Base-by-base conservation (phyloP, 2,329 filamentous ascomycete species). In the Colletotrichum sp. region DNA sequence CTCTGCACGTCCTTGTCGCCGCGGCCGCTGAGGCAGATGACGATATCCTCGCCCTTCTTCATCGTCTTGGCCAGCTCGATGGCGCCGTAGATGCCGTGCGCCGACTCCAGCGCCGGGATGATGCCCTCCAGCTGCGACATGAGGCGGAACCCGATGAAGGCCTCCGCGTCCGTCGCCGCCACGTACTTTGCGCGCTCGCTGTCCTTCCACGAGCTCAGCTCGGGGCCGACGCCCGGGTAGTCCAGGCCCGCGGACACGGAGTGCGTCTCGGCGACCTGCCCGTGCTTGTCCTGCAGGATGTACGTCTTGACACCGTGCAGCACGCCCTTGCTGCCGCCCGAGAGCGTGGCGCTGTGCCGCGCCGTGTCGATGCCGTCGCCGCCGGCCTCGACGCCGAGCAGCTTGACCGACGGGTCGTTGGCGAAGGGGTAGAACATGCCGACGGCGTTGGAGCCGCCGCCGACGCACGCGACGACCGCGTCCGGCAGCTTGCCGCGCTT, bases 1-100 rank as follows among this genome's bases (percentile, higher is more conserved):
- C 95, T 98, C 91, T 99, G 96, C 75, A 99, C 97, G 83, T 99
- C 97, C 92, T 99, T 99, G 86, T 99, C 97, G 78, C 97, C 97
- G 80, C 97, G 90, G 11, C 97, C 97, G 82, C 94, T 98, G 48
- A 99, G 85, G 86, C 96, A 98, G 78, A 99, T 96, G 75, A 99
- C 96, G 32, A 99, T 87, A 82, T 98, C 96, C 86, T 98, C 88
- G 68, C 91, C 96, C 87, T 96, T 95, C 79, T 90, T 90, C 95
- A 98, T 96, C 74, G 93, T 95, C 92, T 98, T 98, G 77, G 96
- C 96, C 75, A 98, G 87, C 87, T 98, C 92, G 74, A 98, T 88
- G 13, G 95, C 96, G 16, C 96, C 97, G 80, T 91, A 98, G 81
- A 99, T 92, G 28, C 96, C 97, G 87, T 99, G 97, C 2, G 96